Conservation (phyloP, 257 asterid species). For the Nicotiana otophora region DNA sequence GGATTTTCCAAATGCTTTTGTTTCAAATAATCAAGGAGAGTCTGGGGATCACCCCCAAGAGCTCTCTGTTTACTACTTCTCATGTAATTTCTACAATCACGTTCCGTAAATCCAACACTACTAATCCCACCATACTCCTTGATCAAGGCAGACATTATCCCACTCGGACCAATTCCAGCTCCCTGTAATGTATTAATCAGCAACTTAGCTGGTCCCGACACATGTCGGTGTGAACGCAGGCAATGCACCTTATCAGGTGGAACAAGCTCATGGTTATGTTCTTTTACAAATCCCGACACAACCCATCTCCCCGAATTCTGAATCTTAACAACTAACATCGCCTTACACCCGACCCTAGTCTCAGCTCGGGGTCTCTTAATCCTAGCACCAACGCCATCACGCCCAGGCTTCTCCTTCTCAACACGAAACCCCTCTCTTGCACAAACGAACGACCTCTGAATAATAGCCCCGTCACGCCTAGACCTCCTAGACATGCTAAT, state of each 20-base stretch:
- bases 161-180: slow-evolving; percentile 12
- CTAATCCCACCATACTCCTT: slow-evolving; percentile 16
- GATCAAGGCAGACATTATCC: slow-evolving; percentile 14
- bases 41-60: slow-evolving; percentile 12
- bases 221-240: slow-evolving; percentile 13
- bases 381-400: neutral
- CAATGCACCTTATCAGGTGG: slow-evolving; percentile 18
- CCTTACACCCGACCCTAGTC: slow-evolving; percentile 19
- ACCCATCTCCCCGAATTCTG: slow-evolving; percentile 8
- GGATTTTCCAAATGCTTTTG: slow-evolving; percentile 13
- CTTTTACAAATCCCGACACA: neutral
- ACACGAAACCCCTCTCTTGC: slow-evolving; percentile 12
- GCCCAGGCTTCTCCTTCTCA: slow-evolving; percentile 6
- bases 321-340: slow-evolving; percentile 4
- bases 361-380: slow-evolving; percentile 13
- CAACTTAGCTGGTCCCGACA: slow-evolving; percentile 9
- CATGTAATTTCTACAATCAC: slow-evolving; percentile 20
- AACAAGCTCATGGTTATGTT: slow-evolving; percentile 20
- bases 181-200: slow-evolving; percentile 15
- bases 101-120: slow-evolving; percentile 7
- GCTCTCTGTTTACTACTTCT: slow-evolving; percentile 14
- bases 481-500: slow-evolving; percentile 13
- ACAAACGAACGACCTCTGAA: slow-evolving; percentile 13
- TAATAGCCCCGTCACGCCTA: slow-evolving; percentile 15
- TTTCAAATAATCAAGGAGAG: slow-evolving; percentile 9